Conservation (phyloP, 352 stramenopile species). For the Achlya hypogyna region DNA sequence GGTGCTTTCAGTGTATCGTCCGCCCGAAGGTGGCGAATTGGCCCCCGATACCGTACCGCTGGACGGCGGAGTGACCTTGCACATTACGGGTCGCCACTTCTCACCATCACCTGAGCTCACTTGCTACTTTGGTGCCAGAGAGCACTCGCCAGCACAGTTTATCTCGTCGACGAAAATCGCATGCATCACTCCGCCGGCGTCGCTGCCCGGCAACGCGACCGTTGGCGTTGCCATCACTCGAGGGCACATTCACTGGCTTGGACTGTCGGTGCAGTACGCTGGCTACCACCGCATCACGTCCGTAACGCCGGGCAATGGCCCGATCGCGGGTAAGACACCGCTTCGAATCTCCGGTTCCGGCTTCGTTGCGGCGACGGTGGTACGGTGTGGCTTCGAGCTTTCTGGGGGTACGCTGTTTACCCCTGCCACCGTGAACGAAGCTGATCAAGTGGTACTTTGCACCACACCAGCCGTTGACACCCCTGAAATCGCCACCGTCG, state of each 20-base stretch:
- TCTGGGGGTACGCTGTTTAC: neutral
- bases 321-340: constrained; percentile 1
- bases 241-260: neutral
- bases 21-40: constrained; percentile 19
- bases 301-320: constrained; percentile 22
- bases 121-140: constrained; percentile 25
- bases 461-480: neutral
- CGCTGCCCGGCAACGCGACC: neutral
- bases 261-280: constrained; percentile 32
- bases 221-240: constrained; percentile 14
- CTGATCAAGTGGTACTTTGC: too few species aligned
- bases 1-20: constrained; percentile 14
- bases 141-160: neutral
- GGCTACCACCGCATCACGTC: constrained; percentile 25
- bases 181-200: constrained; percentile 10
- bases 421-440: neutral
- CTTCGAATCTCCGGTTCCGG: neutral
- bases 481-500: neutral
- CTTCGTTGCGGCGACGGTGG: neutral
- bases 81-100: constrained; percentile 22
- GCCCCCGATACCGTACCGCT: constrained; percentile 19
- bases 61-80: constrained; percentile 22
- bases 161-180: constrained; percentile 21
- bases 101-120: constrained; percentile 17
- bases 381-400: neutral